Percentiles rank a stretch among this genome's conserved stretches.
phyloP scores from a whole-genome alignment of 2,329 filamentous ascomycete species.

The Fusarium mexicanum region DNA sequence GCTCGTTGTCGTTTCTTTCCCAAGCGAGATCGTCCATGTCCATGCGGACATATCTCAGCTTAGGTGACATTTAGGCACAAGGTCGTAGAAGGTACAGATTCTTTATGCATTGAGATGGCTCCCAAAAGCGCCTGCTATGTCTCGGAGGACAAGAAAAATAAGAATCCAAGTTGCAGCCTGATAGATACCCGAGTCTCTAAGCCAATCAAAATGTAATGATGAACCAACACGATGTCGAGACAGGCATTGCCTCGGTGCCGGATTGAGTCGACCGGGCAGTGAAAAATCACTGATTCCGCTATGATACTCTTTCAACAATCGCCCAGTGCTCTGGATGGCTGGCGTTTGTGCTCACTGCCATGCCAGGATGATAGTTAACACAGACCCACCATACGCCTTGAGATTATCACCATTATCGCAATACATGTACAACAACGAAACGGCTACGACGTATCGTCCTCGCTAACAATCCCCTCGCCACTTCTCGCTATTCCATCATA shows the following conservation, averaged over 20 bases:
- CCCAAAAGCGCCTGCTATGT: not conserved
- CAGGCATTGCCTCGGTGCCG: not conserved
- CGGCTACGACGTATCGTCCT: not conserved
- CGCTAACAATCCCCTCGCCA: too few species aligned
- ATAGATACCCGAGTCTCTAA: not conserved
- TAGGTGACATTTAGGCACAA: not conserved
- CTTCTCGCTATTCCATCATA: not conserved
- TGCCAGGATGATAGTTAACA: too few species aligned
- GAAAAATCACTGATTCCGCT: not conserved
- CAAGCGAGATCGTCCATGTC: not conserved
- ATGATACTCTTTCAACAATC: not conserved
- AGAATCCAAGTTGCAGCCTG: not conserved
- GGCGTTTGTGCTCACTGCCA: not conserved
- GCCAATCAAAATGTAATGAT: not conserved
- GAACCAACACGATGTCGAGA: not conserved
- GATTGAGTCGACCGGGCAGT: not conserved
- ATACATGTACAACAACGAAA: not conserved
- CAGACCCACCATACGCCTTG: too few species aligned
- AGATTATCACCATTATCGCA: too few species aligned
- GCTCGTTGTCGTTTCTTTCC: not conserved
- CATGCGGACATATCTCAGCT: not conserved
- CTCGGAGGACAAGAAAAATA: not conserved
- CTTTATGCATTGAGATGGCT: fast-evolving
- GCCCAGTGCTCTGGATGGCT: not conserved
- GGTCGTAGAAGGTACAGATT: fast-evolving